Conservation (phyloP, 495 filamentous ascomycete genomes). For the Penicillium psychrofluorescens region DNA sequence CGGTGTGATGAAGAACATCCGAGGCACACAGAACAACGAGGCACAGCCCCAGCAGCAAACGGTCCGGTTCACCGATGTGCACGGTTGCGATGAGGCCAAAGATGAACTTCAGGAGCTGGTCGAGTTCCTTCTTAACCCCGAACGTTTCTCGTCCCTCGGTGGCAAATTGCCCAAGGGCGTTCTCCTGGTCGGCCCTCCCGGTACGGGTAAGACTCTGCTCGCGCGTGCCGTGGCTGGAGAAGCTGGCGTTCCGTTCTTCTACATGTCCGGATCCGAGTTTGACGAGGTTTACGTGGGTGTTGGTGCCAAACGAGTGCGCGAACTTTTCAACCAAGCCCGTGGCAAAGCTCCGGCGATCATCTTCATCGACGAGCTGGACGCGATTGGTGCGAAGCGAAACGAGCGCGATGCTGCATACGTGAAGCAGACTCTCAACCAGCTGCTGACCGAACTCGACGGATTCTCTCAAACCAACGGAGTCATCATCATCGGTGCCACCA, state of each 20-base stretch:
- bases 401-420: conserved; percentile 92
- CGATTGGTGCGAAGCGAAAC: conserved; percentile 90
- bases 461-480: conserved; percentile 92
- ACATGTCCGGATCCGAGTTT: conserved; percentile 98
- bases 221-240: conserved; percentile 95
- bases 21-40: conserved; percentile 63
- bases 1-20: conserved; percentile 69
- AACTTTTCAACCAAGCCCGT: conserved; percentile 85
- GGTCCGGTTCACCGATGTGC: conserved; percentile 86
- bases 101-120: conserved; percentile 96
- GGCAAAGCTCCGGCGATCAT: conserved; percentile 90
- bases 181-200: conserved; percentile 87
- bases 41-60: conserved; percentile 86
- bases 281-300: conserved; percentile 98
- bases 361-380: conserved; percentile 97
- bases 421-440: conserved; percentile 94
- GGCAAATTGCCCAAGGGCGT: conserved; percentile 97
- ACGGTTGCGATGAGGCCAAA: conserved; percentile 96
- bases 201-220: conserved; percentile 96
- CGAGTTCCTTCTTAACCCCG: conserved; percentile 88
- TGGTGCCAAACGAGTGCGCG: conserved; percentile 93
- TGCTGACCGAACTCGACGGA: conserved; percentile 95
- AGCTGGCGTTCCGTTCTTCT: conserved; percentile 97
- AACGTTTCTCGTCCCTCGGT: conserved; percentile 83
- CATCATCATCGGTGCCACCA: conserved; percentile 91